Evolutionary conservation across 495 filamentous ascomycete genomes (phyloP).

Genomic region (Aspergillus affinis): DNA sequence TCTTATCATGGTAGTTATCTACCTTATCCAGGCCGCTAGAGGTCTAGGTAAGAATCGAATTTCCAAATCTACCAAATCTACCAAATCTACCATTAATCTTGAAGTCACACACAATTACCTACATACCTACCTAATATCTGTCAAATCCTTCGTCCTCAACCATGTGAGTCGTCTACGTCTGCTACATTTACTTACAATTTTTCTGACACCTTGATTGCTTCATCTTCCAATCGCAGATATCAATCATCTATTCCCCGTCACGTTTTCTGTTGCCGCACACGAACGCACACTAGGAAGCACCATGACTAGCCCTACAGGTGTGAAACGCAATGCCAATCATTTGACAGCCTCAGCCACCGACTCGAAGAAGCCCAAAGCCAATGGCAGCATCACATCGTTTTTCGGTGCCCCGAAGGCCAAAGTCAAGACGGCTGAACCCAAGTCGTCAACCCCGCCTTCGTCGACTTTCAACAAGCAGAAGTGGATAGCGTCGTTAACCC

Average conservation of each 20-base stretch:
- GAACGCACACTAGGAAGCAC: neutral
- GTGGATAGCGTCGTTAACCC: slow-evolving; percentile 76
- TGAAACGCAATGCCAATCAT: slow-evolving; percentile 40
- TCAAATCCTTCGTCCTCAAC: no score
- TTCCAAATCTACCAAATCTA: no score
- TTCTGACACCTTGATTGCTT: neutral
- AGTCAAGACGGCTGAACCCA: slow-evolving; percentile 32
- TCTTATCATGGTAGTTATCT: no score
- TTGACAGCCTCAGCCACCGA: slow-evolving; percentile 24
- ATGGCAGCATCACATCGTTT: slow-evolving; percentile 64
- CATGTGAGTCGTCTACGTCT: no score
- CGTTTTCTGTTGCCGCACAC: neutral
- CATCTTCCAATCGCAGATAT: neutral
- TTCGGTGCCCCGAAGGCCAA: slow-evolving; percentile 56
- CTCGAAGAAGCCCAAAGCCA: slow-evolving; percentile 67
- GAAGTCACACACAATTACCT: no score
- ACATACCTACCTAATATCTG: no score
- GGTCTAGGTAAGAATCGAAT: no score
- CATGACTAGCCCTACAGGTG: slow-evolving; percentile 31
- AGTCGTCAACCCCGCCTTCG: slow-evolving; percentile 23
- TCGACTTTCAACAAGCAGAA: slow-evolving; percentile 79
- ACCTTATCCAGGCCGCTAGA: no score
- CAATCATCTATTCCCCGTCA: no score
- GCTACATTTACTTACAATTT: neutral
- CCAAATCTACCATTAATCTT: no score